Conservation (phyloP, 176 grass and related monocot species). For the Phyllostachys edulis region DNA sequence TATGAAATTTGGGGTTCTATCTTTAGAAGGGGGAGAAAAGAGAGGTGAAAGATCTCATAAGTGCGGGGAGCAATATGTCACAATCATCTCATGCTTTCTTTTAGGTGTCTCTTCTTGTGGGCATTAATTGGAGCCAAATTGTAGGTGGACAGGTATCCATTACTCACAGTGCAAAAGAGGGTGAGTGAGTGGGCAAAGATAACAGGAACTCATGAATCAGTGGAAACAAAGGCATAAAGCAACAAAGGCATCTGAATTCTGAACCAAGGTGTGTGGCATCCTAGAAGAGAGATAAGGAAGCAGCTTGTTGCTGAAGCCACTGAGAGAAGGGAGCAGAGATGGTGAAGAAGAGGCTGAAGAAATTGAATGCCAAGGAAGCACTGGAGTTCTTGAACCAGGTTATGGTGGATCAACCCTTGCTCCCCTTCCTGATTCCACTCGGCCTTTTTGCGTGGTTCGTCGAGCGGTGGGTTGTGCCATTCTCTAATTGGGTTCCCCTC, state of each 20-base stretch:
- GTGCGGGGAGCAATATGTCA: constrained; percentile 1
- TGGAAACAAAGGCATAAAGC: constrained; percentile 37
- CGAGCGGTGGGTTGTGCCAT: constrained; percentile 92
- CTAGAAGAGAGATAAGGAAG: neutral
- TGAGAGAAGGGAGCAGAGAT: constrained; percentile 37
- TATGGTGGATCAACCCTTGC: constrained; percentile 77
- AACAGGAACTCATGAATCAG: constrained; percentile 16
- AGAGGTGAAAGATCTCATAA: constrained; percentile 18
- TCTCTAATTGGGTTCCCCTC: constrained; percentile 96
- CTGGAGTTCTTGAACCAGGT: constrained; percentile 78
- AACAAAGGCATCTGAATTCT: constrained; percentile 18
- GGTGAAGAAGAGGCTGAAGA: constrained; percentile 65
- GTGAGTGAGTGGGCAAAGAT: neutral
- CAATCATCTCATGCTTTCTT: constrained; percentile 25
- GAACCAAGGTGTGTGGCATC: neutral
- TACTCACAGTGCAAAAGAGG: constrained; percentile 16
- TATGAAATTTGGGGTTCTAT: neutral
- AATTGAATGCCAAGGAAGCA: constrained; percentile 61
- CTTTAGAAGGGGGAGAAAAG: neutral
- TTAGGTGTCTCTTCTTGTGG: constrained; percentile 30
- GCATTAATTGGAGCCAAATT: constrained; percentile 42
- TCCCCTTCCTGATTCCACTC: constrained; percentile 83
- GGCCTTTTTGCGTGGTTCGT: constrained; percentile 80
- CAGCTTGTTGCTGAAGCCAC: constrained; percentile 20
- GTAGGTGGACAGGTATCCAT: constrained; percentile 40